phyloP scores from a whole-genome alignment of 2,329 filamentous ascomycete genomes.

The Aspergillus chevalieri region DNA sequence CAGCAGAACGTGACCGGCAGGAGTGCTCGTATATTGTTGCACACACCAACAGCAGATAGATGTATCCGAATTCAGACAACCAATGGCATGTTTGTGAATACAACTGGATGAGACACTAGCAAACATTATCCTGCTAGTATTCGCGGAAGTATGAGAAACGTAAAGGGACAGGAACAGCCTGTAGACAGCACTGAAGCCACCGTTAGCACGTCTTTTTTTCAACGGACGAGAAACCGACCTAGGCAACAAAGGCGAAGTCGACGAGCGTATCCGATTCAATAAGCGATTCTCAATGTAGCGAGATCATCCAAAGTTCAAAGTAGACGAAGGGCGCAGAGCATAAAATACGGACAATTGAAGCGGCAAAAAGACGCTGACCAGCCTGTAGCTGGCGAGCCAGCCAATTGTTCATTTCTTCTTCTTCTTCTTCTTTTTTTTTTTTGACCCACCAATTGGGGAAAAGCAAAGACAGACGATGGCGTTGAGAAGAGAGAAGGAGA shows the following conservation, averaged over 20 bases:
- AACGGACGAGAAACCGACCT: too few species aligned
- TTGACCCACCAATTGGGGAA: not conserved
- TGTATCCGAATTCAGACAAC: slow-evolving; percentile 9
- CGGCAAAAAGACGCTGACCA: not conserved
- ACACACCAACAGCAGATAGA: slow-evolving; percentile 9
- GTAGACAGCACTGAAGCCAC: too few species aligned
- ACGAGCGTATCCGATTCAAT: too few species aligned
- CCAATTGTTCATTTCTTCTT: not conserved
- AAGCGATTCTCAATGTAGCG: too few species aligned
- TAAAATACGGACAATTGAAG: not conserved
- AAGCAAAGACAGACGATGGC: not conserved
- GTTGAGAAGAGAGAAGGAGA: not conserved
- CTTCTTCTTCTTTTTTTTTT: too few species aligned
- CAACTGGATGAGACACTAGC: slow-evolving; percentile 10
- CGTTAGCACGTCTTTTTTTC: too few species aligned
- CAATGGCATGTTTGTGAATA: slow-evolving; percentile 15
- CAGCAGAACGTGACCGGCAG: not conserved
- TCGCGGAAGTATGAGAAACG: not conserved
- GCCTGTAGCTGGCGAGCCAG: not conserved
- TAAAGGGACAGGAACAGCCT: too few species aligned
- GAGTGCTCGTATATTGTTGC: slow-evolving; percentile 1
- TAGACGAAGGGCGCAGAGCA: not conserved
- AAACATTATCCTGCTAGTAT: slow-evolving; percentile 8
- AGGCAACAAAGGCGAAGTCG: too few species aligned
- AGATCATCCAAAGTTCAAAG: not conserved